phyloP scores from a whole-genome alignment of 75 land plant genomes.

The Cryptomeria japonica region DNA sequence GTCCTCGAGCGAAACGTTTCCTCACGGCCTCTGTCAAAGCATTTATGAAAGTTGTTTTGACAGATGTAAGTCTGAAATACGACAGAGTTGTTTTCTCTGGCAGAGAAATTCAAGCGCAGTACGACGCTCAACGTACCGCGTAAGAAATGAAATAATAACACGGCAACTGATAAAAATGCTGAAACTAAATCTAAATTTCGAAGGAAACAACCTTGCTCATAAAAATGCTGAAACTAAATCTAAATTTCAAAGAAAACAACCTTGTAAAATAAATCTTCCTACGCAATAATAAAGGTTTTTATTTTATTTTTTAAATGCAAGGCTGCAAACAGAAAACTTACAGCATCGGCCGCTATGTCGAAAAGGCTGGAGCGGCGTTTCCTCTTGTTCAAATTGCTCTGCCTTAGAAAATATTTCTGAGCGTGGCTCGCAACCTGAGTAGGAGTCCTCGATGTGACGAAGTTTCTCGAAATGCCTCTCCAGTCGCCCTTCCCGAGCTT shows the following conservation, averaged over 20 bases:
- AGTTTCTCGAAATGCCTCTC: slow-evolving; percentile 70
- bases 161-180: not conserved
- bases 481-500: slow-evolving; percentile 78
- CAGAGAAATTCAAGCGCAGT: not conserved
- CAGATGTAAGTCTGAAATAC: not conserved
- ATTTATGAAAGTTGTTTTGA: not conserved
- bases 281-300: too few relatives aligned
- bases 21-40: not conserved
- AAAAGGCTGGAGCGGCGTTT: slow-evolving; percentile 64
- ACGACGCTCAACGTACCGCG: not conserved
- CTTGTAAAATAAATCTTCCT: not conserved
- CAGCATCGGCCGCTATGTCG: slow-evolving; percentile 39
- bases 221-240: not conserved
- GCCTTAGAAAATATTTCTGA: slow-evolving; percentile 69
- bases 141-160: not conserved
- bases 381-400: slow-evolving; percentile 37
- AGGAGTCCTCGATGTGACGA: slow-evolving; percentile 63
- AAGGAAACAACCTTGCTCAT: not conserved
- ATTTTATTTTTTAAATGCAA: not conserved
- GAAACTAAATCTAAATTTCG: not conserved
- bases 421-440: slow-evolving; percentile 84
- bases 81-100: not conserved
- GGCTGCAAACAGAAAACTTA: not conserved
- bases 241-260: not conserved
- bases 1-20: not conserved